A percentile compares a stretch with the other conserved stretches of the same genome.
phyloP scores from a whole-genome alignment of 129 eudicot genomes.

The Smallanthus sonchifolius region DNA sequence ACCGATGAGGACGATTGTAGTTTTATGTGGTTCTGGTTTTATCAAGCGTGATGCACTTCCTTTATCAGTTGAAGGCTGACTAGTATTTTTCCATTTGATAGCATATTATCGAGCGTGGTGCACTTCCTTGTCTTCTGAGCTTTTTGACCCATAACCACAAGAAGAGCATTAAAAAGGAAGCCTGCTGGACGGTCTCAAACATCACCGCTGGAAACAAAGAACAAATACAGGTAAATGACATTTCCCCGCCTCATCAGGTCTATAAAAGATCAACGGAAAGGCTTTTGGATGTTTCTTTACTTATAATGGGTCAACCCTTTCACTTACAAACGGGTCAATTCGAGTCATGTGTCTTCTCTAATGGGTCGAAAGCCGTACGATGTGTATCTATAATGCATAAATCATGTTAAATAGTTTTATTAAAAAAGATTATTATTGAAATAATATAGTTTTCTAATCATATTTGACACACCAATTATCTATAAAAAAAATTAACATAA shows the following conservation, averaged over 20 bases:
- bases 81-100: background rate
- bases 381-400: too few relatives aligned
- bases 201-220: conserved; percentile 89
- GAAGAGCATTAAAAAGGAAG: conserved; percentile 88
- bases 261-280: too few relatives aligned
- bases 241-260: too few relatives aligned
- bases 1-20: background rate
- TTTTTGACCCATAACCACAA: conserved; percentile 74
- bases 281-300: too few relatives aligned
- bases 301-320: background rate
- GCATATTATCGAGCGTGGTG: background rate
- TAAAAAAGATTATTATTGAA: too few relatives aligned
- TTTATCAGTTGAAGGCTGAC: background rate
- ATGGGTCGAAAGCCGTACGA: too few relatives aligned
- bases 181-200: conserved; percentile 91
- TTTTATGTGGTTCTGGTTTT: background rate
- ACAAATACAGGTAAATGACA: conserved; percentile 65
- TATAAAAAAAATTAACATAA: too few relatives aligned
- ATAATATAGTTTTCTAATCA: too few relatives aligned
- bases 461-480: too few relatives aligned
- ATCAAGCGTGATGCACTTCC: too few relatives aligned
- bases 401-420: too few relatives aligned
- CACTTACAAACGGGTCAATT: background rate
- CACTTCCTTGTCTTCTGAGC: conserved; percentile 70
- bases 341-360: background rate